Base-by-base conservation (phyloP, 2,329 filamentous ascomycete genomes). In the Fusarium begoniae region DNA sequence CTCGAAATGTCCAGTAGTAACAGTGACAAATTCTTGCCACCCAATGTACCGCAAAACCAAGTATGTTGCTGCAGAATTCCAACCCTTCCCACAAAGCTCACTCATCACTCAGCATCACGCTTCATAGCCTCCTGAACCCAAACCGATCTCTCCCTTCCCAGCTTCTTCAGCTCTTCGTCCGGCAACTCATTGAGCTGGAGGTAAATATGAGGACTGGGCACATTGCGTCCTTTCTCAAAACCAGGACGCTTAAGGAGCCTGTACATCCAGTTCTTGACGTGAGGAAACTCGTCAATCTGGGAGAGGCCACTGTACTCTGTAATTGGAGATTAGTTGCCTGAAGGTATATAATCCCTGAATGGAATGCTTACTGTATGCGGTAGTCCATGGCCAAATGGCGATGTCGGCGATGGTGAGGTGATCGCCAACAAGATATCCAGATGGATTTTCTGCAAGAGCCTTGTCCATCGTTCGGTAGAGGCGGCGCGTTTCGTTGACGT, bases 401-500 rank as follows among this genome's bases (percentile, higher is more conserved):
- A 97, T 93, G 81, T 97, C 94, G 2, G 93, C 94, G 74, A 93
- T 90, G 44, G 92, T 94, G 71, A 88, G 84, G 70, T 89, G 89
- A 79, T 93, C 89, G 32, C 93, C 93, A 43, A 92, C 90, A 17
- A 92, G 82, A 78, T 86, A 92, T 11, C 88, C 88, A 1, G 86
- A 88, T 14, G 82, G 80, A 7, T 86, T 88, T 76, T 86, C 85
- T 69, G 84, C 81, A 47, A 97, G 88, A 65, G 94, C 90, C 55
- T 87, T 90, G 78, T 97, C 91, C 69, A 97, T 84, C 26, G 94
- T 92, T 56, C 90, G 86, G 83, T 96, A 97, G 8, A 97, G 86
- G 12, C 95, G 91, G n/a, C 91, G 88, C 1, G 92, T 94, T 84
- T 98, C 95, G 79, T 94, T 96, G 79, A 87, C 85, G 84, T 97